Conservation (phyloP, 2,329 filamentous ascomycete species). For the Neopestalotiopsis rosae region DNA sequence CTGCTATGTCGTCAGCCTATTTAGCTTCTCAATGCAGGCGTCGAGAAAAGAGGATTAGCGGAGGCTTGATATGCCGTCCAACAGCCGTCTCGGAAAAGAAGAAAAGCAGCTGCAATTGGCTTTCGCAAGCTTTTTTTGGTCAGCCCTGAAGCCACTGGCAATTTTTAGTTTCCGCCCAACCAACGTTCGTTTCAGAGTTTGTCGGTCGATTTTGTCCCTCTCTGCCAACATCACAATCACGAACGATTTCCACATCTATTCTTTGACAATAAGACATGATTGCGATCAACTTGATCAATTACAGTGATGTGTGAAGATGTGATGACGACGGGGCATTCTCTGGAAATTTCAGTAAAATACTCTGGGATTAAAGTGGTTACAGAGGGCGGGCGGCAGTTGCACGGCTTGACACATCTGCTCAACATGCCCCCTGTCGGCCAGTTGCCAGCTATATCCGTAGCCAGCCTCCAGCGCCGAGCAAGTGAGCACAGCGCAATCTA, state of each 20-base stretch:
- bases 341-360: too few species aligned
- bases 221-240: not conserved
- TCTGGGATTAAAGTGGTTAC: not conserved
- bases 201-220: not conserved
- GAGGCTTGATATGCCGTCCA: not conserved
- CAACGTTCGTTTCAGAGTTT: not conserved
- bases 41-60: not conserved
- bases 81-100: too few species aligned
- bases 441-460: not conserved
- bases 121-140: not conserved
- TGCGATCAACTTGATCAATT: not conserved
- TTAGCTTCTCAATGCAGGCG: not conserved
- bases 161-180: not conserved
- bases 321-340: too few species aligned
- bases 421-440: not conserved
- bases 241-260: not conserved
- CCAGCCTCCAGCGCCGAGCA: not conserved
- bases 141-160: not conserved
- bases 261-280: not conserved
- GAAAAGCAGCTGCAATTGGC: not conserved
- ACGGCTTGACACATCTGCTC: not conserved
- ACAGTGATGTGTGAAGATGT: not conserved
- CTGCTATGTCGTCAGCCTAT: not conserved
- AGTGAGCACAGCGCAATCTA: constrained; percentile 4
- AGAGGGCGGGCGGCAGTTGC: not conserved